Evolutionary conservation across 306 rosid species (phyloP), one percentile per base, ranked within the genome.

Genomic region (Nissolia schottii): DNA sequence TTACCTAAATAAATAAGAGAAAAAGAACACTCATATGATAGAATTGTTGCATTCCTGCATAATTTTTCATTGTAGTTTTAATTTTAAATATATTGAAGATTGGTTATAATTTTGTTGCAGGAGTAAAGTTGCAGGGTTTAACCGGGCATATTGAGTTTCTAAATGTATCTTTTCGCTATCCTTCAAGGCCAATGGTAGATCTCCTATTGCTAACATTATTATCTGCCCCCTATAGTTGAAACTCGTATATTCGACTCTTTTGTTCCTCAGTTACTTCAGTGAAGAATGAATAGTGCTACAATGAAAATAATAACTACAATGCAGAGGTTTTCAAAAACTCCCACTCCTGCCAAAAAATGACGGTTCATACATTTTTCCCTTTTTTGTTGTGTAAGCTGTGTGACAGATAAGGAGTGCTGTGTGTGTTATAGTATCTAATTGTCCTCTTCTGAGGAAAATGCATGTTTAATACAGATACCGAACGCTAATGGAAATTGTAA

Each of bases 171-270:
- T 91, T 94, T 85, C 71, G 79, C 82, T 94, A 91, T 82, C 65
- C 97, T 73, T 85, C 97, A 62, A 86, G 98, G 82, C 87, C 94
- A 77, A 83, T 75, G 84, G 96, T 91, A 85, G 45, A 72, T 79
- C 80, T 74, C 74, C 50, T 68, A 35, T 38, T 38, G 66, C 64
- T 69, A 61, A 14, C 74, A 64, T 71, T 53, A 50, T 67, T 46
- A 67, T 66, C 46, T 53, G 23, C 46, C 53, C 58, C 32, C 19
- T 74, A 22, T 18, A 66, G 40, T 71, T 67, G 59, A 58, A 69
- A 38, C 66, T 45, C 71, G 3, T 15, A 28, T 78, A 51, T 79
- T 27, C 50, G 20, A 25, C 22, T n/a, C 11, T 49, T 28, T 27
- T 2, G 14, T 7, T 73, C 50, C 57, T 64, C 31, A 16, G 48